Conservation (phyloP, 805 yeast genomes). For the Saturnispora diversa region DNA sequence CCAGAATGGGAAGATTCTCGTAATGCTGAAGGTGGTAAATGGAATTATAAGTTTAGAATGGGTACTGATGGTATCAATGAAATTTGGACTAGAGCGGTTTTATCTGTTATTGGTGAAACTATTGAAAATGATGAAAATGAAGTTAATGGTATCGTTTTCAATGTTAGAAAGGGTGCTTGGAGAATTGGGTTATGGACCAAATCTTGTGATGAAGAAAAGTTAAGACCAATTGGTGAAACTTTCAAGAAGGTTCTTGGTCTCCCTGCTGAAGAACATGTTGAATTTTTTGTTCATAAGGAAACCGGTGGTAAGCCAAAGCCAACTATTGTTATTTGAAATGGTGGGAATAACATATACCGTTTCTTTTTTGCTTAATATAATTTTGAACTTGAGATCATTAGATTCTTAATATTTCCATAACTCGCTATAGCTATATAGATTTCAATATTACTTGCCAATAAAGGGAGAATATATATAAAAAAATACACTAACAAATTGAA, state of each 20-base stretch:
- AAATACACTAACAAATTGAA: slow-evolving; percentile 3
- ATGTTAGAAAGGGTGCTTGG: slow-evolving; percentile 72
- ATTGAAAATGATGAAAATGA: slow-evolving; percentile 76
- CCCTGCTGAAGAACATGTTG: slow-evolving; percentile 65
- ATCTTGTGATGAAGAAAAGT: slow-evolving; percentile 54
- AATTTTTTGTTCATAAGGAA: slow-evolving; percentile 65
- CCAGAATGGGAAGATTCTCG: slow-evolving; percentile 98
- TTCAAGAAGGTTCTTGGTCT: slow-evolving; percentile 81
- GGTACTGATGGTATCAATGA: slow-evolving; percentile 65
- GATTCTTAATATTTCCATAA: neutral
- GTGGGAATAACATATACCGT: neutral
- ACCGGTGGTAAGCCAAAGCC: slow-evolving; percentile 27
- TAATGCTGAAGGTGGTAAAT: slow-evolving; percentile 89
- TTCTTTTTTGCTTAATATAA: slow-evolving; percentile 6
- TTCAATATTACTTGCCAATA: neutral
- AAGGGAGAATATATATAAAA: neutral
- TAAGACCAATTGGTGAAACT: slow-evolving; percentile 72
- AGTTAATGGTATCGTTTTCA: slow-evolving; percentile 90
- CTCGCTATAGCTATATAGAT: slow-evolving; percentile 8
- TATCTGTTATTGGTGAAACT: slow-evolving; percentile 92
- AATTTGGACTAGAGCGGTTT: slow-evolving; percentile 82
- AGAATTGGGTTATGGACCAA: slow-evolving; percentile 93
- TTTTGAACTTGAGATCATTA: neutral
- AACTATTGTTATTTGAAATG: slow-evolving; percentile 17
- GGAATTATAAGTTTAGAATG: slow-evolving; percentile 72